These are phyloP conservation scores for Hyaloperonospora brassicae DNA, from an alignment of 352 stramenopile species.

Conservation along the genomic window DNA sequence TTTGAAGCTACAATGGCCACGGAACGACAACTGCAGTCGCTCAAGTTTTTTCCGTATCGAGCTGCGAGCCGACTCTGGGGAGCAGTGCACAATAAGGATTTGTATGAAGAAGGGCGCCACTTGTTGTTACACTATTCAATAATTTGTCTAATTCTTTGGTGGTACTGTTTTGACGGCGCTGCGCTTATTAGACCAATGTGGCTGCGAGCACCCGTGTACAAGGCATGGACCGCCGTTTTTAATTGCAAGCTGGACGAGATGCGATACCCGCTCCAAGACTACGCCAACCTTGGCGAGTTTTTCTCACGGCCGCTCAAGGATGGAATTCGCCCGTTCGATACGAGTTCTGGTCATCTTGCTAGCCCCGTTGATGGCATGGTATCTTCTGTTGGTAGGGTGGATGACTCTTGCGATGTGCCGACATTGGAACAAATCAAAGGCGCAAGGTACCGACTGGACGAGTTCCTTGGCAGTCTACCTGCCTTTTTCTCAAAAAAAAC, in stretches of 20 bases:
- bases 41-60: slow-evolving; percentile 77
- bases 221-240: slow-evolving; percentile 72
- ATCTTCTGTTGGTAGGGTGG: slow-evolving; percentile 46
- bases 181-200: slow-evolving; percentile 37
- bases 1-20: slow-evolving; percentile 70
- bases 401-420: slow-evolving; percentile 37
- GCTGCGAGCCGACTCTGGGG: slow-evolving; percentile 71
- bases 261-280: slow-evolving; percentile 67
- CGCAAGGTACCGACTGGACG: slow-evolving; percentile 69
- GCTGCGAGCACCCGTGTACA: slow-evolving; percentile 68
- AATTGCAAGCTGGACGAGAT: slow-evolving; percentile 83
- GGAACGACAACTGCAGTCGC: slow-evolving; percentile 55
- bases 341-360: slow-evolving; percentile 20
- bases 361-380: slow-evolving; percentile 63
- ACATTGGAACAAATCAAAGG: slow-evolving; percentile 80
- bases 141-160: not conserved
- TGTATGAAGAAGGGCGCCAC: slow-evolving; percentile 33
- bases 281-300: slow-evolving; percentile 76
- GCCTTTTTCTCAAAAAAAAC: slow-evolving; percentile 41
- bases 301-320: slow-evolving; percentile 79
- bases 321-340: slow-evolving; percentile 41
- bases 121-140: not conserved
- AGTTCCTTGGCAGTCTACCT: slow-evolving; percentile 63
- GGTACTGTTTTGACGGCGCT: slow-evolving; percentile 2
- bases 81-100: slow-evolving; percentile 63